These are phyloP conservation scores for Lumnitzera littorea DNA, from an alignment of 345 rosid genomes.

Conservation along the genomic window DNA sequence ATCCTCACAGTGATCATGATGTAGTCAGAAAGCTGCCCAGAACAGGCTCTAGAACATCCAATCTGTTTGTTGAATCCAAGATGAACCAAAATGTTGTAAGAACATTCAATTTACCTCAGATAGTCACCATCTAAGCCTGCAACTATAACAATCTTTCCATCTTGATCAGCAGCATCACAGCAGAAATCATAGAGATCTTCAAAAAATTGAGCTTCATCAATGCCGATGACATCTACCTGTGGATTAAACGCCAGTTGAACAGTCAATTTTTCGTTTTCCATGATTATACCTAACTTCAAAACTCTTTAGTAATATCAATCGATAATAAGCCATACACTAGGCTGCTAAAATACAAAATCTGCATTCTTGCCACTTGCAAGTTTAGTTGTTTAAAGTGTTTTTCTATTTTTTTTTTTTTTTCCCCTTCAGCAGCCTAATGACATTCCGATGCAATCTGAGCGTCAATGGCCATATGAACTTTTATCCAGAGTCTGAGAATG, in stretches of 20 bases:
- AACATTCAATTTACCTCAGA: constrained; percentile 40
- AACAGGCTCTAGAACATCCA: neutral
- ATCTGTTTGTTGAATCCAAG: neutral
- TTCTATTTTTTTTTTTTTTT: too few species aligned
- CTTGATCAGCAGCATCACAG: constrained; percentile 69
- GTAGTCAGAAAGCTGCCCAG: too few species aligned
- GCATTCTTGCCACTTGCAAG: too few species aligned
- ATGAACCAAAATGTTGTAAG: neutral
- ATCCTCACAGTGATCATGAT: too few species aligned
- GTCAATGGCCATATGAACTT: too few species aligned
- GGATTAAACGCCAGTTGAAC: neutral
- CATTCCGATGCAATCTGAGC: too few species aligned
- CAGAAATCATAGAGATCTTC: constrained; percentile 94
- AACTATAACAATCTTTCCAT: constrained; percentile 64
- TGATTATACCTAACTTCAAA: neutral
- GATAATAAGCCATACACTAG: neutral
- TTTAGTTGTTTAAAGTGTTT: too few species aligned
- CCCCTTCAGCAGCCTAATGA: too few species aligned
- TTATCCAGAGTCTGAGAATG: too few species aligned
- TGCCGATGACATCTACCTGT: constrained; percentile 88
- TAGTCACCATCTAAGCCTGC: constrained; percentile 94
- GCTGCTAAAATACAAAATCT: neutral
- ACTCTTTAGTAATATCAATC: neutral
- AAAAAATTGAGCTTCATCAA: constrained; percentile 92
- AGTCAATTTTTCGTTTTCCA: neutral